Evolutionary conservation across 2,329 filamentous ascomycete species (phyloP).

Genomic region (Harringtonia lauricola): DNA sequence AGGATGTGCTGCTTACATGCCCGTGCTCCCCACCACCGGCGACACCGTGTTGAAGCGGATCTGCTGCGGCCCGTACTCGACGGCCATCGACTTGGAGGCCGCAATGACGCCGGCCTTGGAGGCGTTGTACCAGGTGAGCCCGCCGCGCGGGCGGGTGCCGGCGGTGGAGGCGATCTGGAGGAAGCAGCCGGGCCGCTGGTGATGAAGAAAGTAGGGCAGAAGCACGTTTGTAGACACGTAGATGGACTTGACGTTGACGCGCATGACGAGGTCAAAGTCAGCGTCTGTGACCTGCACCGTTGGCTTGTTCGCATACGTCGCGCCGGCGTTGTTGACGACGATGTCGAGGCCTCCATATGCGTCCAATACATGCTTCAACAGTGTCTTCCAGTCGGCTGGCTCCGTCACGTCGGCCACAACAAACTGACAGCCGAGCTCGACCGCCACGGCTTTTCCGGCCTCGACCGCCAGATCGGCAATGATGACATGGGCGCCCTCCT

Average conservation of each 20-base stretch:
- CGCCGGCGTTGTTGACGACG: constrained; percentile 51
- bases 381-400: constrained; percentile 38
- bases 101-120: constrained; percentile 56
- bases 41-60: constrained; percentile 66
- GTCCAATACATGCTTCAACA: constrained; percentile 32
- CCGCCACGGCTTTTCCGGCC: constrained; percentile 30
- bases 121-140: constrained; percentile 60
- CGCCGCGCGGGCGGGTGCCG: constrained; percentile 46
- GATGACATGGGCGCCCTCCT: constrained; percentile 13
- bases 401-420: constrained; percentile 37
- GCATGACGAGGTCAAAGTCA: constrained; percentile 56
- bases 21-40: constrained; percentile 56
- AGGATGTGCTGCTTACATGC: constrained; percentile 28
- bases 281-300: constrained; percentile 52
- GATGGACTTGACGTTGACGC: constrained; percentile 58
- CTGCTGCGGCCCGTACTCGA: constrained; percentile 60
- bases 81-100: constrained; percentile 48
- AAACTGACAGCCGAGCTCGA: constrained; percentile 29
- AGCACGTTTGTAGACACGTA: constrained; percentile 49
- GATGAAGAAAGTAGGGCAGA: constrained; percentile 49
- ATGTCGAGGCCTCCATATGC: constrained; percentile 42
- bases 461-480: constrained; percentile 37
- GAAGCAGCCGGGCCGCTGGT: constrained; percentile 44
- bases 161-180: constrained; percentile 58
- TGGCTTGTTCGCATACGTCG: constrained; percentile 48